A percentile compares a stretch with the other conserved stretches of the same genome.
Conservation (phyloP, 164 flowering plant genomes). For the Stephania japonica region DNA sequence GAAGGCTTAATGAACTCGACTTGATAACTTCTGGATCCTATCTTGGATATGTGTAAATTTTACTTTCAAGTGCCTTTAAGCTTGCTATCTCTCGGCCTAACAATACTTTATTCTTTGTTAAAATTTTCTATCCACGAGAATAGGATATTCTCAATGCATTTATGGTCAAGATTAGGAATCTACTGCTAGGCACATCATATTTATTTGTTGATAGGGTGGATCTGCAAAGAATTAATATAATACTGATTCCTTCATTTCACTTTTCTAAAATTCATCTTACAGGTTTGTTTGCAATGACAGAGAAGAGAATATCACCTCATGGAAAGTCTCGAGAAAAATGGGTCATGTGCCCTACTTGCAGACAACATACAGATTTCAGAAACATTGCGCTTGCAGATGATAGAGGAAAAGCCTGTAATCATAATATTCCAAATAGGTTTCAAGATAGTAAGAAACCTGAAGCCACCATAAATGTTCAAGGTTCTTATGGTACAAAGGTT, state of each 20-base stretch:
- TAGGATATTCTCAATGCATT: neutral
- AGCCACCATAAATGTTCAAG: constrained; percentile 55
- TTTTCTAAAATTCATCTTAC: constrained; percentile 13
- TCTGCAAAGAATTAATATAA: neutral
- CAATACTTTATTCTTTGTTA: neutral
- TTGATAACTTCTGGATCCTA: neutral
- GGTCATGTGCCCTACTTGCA: constrained; percentile 90
- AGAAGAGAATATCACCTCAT: constrained; percentile 29
- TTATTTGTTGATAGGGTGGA: neutral
- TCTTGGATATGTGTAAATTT: neutral
- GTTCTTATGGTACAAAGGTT: constrained; percentile 97
- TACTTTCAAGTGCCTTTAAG: neutral
- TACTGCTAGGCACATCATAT: neutral
- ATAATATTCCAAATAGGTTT: constrained; percentile 21
- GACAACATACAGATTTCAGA: constrained; percentile 64
- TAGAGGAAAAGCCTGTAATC: constrained; percentile 23
- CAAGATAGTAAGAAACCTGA: constrained; percentile 37
- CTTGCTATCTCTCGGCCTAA: neutral
- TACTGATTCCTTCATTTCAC: neutral
- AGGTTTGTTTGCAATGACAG: constrained; percentile 86
- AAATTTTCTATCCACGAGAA: neutral
- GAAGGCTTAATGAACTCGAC: too few species aligned
- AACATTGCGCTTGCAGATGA: constrained; percentile 86
- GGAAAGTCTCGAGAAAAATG: constrained; percentile 46
- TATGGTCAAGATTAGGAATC: neutral